Evolutionary conservation across 2,329 filamentous ascomycete genomes (phyloP), one percentile per base, ranked within the genome.

Genomic region (Claviceps cyperi): DNA sequence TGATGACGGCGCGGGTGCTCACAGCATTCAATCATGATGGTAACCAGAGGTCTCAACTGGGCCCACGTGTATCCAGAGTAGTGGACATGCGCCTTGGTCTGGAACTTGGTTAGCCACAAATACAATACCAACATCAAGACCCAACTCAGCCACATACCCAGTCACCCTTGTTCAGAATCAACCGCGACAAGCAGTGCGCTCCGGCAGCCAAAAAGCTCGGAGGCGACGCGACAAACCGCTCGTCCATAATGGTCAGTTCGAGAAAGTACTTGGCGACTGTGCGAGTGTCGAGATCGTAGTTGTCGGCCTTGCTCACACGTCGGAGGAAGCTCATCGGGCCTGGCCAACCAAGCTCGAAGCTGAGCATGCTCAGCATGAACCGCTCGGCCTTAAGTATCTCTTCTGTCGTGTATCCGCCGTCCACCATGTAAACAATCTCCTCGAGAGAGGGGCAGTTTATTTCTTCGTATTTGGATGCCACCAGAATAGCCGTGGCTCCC

Each of bases 381-480:
- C 90, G 83, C 69, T 98, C 92, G 0, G 92, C 92, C 71, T 97
- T 96, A 56, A 97, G 77, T 51, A 98, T 91, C 70, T 97, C 92
- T 51, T 96, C 90, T 15, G 79, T 76, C 3, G 78, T 85, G 69
- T 96, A 98, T 50, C 88, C 89, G 43, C 82, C 79, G 63, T 98
- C 92, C 40, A 98, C 92, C 91, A 98, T 97, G 73, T 91, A 97
- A 53, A 95, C 86, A 60, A 98, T 94, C 72, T 98, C 92, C 54
- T 85, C 79, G 21, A 98, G 81, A 1, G 91, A 95, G 22, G 90
- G 92, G 66, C 90, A 95, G 68, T 95, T 94, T 72, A 98, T 96
- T 70, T 98, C 92, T 67, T 98, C 92, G 63, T 96, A 98, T 69
- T 98, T 98, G 58, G 92, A 86, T 13, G 92, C 92, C 53, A 98